Evolutionary conservation across 2,329 filamentous ascomycete species (phyloP), one percentile per base, ranked within the genome.

Genomic region (Thelonectria blattea): DNA sequence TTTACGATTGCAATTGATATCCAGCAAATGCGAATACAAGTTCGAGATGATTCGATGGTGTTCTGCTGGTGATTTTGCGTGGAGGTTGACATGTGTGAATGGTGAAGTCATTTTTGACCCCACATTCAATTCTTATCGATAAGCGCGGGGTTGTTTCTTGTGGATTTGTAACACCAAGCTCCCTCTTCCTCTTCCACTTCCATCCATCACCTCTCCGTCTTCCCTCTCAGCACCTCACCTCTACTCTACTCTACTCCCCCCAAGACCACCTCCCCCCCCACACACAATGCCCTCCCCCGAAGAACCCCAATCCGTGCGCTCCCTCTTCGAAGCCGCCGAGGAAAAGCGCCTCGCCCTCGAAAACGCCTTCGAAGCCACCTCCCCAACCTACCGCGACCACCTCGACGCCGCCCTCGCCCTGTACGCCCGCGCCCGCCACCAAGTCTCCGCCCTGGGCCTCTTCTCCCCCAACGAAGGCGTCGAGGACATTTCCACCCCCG

Each of bases 381-480:
- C 86, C 22, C 79, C 87, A 34, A 76, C 80, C 56, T 94, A 90
- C 78, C 86, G 87, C 72, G 83, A 89, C 66, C 87, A 87, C 69
- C 83, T 97, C 67, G 80, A 81, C 61, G 77, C 82, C 41, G 86
- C 91, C 42, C 86, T 96, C 68, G 77, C 84, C 64, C 84, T 87
- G 54, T 94, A 96, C 77, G 82, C 90, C 70, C 82, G 90, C 74
- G 93, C 91, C 75, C 81, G 90, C 60, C 80, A 85, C 60, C 85
- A 91, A 57, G 86, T 91, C 65, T 81, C 86, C 65, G 83, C 87
- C 61, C 81, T 95, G 24, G 89, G 91, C 0, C 81, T 99, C 54
- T 98, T 98, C 83, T 97, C 92, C 68, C 83, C 88, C 37, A 99
- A 99, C 76, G 95, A 99, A 76, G 85, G 86, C 1, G 77, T 94